Conservation (phyloP, 768 basidiomycete genomes). For the Suillus subalutaceus region DNA sequence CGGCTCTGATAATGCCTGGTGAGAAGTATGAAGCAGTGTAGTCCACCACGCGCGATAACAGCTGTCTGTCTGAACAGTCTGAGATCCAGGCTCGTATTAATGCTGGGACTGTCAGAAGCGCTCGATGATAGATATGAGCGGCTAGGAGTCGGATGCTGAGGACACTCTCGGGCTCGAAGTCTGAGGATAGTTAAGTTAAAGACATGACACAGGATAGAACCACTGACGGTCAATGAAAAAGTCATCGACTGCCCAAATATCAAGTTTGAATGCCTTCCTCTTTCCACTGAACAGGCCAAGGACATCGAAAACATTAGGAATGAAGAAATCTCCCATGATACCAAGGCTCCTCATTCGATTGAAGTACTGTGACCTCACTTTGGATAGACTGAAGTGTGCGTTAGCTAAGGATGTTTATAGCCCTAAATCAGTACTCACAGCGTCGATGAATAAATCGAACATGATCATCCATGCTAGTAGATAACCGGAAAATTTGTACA, state of each 20-base stretch:
- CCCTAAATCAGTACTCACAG: slow-evolving; percentile 52
- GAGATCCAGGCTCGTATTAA: slow-evolving; percentile 85
- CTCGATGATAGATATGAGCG: slow-evolving; percentile 88
- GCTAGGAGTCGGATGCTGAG: slow-evolving; percentile 68
- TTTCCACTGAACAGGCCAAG: slow-evolving; percentile 70
- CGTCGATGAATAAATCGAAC: slow-evolving; percentile 82
- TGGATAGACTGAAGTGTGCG: slow-evolving; percentile 65
- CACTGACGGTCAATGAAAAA: slow-evolving; percentile 73
- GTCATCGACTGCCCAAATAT: slow-evolving; percentile 84
- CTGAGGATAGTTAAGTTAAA: slow-evolving; percentile 37
- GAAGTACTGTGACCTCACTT: slow-evolving; percentile 82
- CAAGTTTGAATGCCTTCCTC: slow-evolving; percentile 75
- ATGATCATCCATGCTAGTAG: slow-evolving; percentile 91
- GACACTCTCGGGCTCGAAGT: slow-evolving; percentile 55
- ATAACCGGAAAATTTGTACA: slow-evolving; percentile 57
- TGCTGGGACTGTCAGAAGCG: slow-evolving; percentile 81
- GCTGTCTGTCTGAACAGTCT: slow-evolving; percentile 87
- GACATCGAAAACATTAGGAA: slow-evolving; percentile 71
- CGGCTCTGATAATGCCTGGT: slow-evolving; percentile 81
- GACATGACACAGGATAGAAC: neutral
- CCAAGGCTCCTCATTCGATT: slow-evolving; percentile 79
- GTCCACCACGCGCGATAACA: slow-evolving; percentile 71
- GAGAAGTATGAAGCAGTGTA: slow-evolving; percentile 89
- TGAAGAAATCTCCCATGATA: slow-evolving; percentile 63
- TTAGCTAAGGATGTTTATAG: slow-evolving; percentile 5